These are phyloP conservation scores for Fusarium sp. DNA, from an alignment of 2,329 filamentous ascomycete species.

Conservation along the genomic window DNA sequence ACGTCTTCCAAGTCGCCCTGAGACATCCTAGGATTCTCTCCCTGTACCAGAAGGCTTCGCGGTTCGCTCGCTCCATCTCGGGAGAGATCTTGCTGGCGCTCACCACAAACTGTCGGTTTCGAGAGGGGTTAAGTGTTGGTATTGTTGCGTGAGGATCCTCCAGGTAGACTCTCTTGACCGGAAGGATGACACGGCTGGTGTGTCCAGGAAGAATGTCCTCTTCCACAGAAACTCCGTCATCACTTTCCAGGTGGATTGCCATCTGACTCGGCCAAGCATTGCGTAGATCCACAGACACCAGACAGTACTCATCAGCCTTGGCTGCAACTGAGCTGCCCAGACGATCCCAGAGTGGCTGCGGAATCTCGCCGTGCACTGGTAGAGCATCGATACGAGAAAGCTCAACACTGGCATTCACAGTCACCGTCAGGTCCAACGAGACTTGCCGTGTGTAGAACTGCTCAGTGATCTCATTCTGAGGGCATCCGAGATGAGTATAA, in stretches of 20 bases:
- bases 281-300: slow-evolving; percentile 82
- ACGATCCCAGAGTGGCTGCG: slow-evolving; percentile 64
- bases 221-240: slow-evolving; percentile 58
- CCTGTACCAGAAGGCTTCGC: slow-evolving; percentile 92
- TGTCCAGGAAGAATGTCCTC: slow-evolving; percentile 70
- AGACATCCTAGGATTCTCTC: slow-evolving; percentile 78
- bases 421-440: slow-evolving; percentile 80
- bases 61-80: slow-evolving; percentile 76
- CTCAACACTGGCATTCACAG: slow-evolving; percentile 90
- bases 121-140: slow-evolving; percentile 78
- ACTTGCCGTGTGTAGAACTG: slow-evolving; percentile 86
- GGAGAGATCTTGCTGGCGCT: slow-evolving; percentile 80
- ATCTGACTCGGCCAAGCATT: slow-evolving; percentile 90
- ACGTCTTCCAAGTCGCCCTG: slow-evolving; percentile 73
- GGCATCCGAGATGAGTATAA: slow-evolving; percentile 80
- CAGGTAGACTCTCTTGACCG: slow-evolving; percentile 77
- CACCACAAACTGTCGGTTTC: slow-evolving; percentile 92
- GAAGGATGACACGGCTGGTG: slow-evolving; percentile 76
- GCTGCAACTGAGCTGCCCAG: slow-evolving; percentile 47
- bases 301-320: slow-evolving; percentile 71
- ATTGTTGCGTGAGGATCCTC: slow-evolving; percentile 79
- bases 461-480: slow-evolving; percentile 70
- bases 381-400: slow-evolving; percentile 80
- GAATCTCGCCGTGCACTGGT: slow-evolving; percentile 73
- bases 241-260: slow-evolving; percentile 66